Evolutionary conservation across 129 eudicot genomes (phyloP).

Genomic region (Heracleum sosnowskyi): DNA sequence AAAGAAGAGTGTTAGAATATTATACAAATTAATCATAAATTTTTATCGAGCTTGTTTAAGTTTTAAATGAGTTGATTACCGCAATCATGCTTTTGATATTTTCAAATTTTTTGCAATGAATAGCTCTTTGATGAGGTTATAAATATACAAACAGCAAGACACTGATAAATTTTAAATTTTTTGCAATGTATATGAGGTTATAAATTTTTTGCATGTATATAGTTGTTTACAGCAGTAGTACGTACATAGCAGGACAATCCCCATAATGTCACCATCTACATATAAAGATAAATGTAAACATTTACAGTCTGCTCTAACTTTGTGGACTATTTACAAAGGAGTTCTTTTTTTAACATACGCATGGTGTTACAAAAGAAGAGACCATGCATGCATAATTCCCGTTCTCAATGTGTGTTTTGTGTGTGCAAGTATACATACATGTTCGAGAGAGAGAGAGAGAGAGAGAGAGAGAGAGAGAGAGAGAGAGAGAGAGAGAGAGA

Average conservation of each 20-base stretch:
- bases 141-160: no score
- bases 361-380: slow-evolving; percentile 16
- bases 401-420: slow-evolving; percentile 12
- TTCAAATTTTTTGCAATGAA: no score
- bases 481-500: not conserved
- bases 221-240: not conserved
- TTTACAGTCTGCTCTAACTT: not conserved
- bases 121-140: no score
- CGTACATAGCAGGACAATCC: not conserved
- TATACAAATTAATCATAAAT: no score
- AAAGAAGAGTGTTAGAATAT: no score
- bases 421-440: not conserved
- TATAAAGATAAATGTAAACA: not conserved
- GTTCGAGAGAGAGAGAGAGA: not conserved
- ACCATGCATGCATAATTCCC: slow-evolving; percentile 8
- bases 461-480: not conserved
- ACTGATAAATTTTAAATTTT: no score
- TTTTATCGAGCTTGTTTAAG: no score
- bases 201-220: no score
- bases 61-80: no score
- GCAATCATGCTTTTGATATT: no score
- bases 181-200: no score
- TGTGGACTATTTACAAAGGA: not conserved
- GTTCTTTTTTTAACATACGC: slow-evolving; percentile 1
- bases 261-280: not conserved